These are phyloP conservation scores for Saccharomyces hybrid DNA, from an alignment of 1,139 yeast species.

Conservation along the genomic window DNA sequence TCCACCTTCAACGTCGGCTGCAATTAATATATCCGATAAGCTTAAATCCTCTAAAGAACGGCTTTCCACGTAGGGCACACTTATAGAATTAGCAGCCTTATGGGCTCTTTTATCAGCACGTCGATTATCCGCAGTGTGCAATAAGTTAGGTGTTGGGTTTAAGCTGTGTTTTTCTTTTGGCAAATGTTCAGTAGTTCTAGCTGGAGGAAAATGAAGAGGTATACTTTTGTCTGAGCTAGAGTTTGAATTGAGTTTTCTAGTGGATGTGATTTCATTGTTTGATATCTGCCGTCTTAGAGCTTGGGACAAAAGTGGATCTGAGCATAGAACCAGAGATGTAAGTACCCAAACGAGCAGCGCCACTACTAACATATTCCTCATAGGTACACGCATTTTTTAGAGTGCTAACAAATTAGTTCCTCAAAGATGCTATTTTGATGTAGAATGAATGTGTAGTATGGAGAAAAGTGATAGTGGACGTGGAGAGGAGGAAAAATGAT, in stretches of 20 bases:
- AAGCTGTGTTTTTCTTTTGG: not conserved
- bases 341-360: not conserved
- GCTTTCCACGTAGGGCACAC: slow-evolving; percentile 11
- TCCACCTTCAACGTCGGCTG: slow-evolving; percentile 84
- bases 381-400: not conserved
- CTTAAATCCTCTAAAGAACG: slow-evolving; percentile 18
- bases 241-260: not conserved
- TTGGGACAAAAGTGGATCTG: not conserved
- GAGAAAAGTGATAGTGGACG: not conserved
- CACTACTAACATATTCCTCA: not conserved
- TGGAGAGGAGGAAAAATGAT: not conserved
- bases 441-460: not conserved
- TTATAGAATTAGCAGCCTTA: slow-evolving; percentile 6
- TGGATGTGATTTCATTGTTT: not conserved
- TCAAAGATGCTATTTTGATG: not conserved
- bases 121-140: not conserved
- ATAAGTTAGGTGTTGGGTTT: not conserved
- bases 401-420: not conserved
- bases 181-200: not conserved
- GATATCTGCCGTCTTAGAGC: not conserved
- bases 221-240: not conserved
- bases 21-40: slow-evolving; percentile 53
- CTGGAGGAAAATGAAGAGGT: not conserved
- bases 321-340: not conserved
- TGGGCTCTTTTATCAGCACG: not conserved